Conservation (phyloP, 2,329 filamentous ascomycete genomes). For the Aspergillus aculeatinus region DNA sequence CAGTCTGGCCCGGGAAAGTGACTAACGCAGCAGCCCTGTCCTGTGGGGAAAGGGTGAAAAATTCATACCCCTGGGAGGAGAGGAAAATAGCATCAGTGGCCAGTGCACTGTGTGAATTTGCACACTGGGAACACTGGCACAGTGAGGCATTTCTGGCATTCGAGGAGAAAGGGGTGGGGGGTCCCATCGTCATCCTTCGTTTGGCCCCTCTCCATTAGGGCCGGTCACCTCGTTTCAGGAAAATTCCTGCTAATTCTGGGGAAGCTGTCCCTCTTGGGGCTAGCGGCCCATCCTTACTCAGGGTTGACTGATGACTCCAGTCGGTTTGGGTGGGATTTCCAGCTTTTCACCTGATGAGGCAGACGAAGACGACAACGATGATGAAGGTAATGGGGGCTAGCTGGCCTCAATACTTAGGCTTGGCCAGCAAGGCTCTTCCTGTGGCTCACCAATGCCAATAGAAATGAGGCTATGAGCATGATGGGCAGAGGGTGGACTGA, state of each 20-base stretch:
- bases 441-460: background rate
- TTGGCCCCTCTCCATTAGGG: background rate
- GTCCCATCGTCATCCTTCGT: background rate
- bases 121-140: background rate
- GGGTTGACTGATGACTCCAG: no score
- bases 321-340: background rate
- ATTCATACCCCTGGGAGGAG: background rate
- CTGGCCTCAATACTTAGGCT: background rate
- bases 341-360: background rate
- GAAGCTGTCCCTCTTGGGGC: conserved; percentile 8
- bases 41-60: background rate
- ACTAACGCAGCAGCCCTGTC: background rate
- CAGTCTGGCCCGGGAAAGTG: background rate
- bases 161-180: background rate
- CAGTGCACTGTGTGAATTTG: background rate
- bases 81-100: background rate
- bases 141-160: background rate
- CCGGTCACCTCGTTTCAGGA: background rate
- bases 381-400: background rate
- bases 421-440: background rate
- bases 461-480: background rate
- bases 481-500: background rate
- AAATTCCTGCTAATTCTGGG: conserved; percentile 4
- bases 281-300: background rate
- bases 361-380: no score